These are phyloP conservation scores for Mollisia scopiformis DNA, from an alignment of 2,329 filamentous ascomycete genomes.

Conservation along the genomic window DNA sequence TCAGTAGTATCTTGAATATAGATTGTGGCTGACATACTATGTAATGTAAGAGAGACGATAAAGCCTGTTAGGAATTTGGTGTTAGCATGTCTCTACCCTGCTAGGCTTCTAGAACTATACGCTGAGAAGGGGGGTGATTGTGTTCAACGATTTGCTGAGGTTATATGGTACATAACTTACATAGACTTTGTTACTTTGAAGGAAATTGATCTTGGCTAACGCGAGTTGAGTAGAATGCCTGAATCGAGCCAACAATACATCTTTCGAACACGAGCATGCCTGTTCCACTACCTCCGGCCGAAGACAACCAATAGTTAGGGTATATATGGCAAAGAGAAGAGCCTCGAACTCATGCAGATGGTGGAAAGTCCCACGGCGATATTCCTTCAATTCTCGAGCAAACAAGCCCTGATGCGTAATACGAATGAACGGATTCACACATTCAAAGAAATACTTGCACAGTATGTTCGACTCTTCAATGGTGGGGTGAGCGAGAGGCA, in stretches of 20 bases:
- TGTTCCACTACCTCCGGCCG: slow-evolving; percentile 50
- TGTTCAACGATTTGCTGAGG: too few species aligned
- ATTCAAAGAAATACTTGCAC: slow-evolving; percentile 72
- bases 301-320: slow-evolving; percentile 60
- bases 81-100: too few species aligned
- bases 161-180: too few species aligned
- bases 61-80: too few species aligned
- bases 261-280: slow-evolving; percentile 26
- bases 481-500: slow-evolving; percentile 13
- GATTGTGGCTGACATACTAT: slow-evolving; percentile 13
- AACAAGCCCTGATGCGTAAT: slow-evolving; percentile 67
- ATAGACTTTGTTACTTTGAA: slow-evolving; percentile 24
- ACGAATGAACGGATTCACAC: slow-evolving; percentile 70
- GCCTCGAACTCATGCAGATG: slow-evolving; percentile 56
- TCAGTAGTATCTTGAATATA: too few species aligned
- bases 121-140: too few species aligned
- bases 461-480: slow-evolving; percentile 48
- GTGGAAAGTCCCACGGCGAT: slow-evolving; percentile 47
- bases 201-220: slow-evolving; percentile 23
- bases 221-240: slow-evolving; percentile 16
- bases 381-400: slow-evolving; percentile 64
- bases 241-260: slow-evolving; percentile 11
- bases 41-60: slow-evolving; percentile 25
- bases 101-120: too few species aligned
- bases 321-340: slow-evolving; percentile 67